These are phyloP conservation scores for Cladorrhinum sp. DNA, from an alignment of 2,329 filamentous ascomycete genomes.

Conservation along the genomic window DNA sequence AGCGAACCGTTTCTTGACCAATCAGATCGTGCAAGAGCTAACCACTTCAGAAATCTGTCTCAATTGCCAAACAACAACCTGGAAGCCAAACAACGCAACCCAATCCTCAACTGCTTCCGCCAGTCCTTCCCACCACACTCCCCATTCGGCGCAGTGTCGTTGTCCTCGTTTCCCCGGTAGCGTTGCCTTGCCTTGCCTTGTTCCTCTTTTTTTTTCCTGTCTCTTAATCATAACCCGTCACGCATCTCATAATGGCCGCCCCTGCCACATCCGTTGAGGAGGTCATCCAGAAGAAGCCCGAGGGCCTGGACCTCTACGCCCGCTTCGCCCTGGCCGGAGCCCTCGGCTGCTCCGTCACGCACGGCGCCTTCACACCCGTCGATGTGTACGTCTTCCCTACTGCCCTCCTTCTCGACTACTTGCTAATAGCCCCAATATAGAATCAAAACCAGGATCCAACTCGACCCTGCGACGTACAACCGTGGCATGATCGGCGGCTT, in stretches of 20 bases:
- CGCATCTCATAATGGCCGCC: conserved; percentile 3
- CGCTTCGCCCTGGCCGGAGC: conserved; percentile 96
- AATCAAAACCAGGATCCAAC: conserved; percentile 85
- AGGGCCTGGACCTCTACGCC: conserved; percentile 71
- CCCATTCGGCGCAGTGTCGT: conserved; percentile 1
- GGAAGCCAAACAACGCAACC: conserved; percentile 2
- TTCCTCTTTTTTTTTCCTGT: conserved; percentile 2
- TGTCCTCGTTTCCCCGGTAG: conserved; percentile 3
- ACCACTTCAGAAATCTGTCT: conserved; percentile 3
- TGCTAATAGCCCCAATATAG: conserved; percentile 38
- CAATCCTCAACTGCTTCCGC: conserved; percentile 4
- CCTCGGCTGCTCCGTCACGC: conserved; percentile 96
- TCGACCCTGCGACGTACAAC: conserved; percentile 79
- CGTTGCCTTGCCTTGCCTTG: conserved; percentile 3
- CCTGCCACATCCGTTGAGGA: conserved; percentile 2
- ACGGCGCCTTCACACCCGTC: conserved; percentile 94
- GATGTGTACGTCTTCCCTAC: conserved; percentile 70
- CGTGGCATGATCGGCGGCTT: conserved; percentile 74
- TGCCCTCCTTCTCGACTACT: background rate
- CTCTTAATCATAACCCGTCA: background rate
- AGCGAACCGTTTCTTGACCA: conserved; percentile 3
- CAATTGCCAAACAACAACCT: too few species aligned
- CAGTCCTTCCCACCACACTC: background rate
- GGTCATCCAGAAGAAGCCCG: conserved; percentile 1
- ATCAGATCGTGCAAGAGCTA: conserved; percentile 4